Conservation (phyloP, 2,329 filamentous ascomycete species). For the Cercospora sesami region DNA sequence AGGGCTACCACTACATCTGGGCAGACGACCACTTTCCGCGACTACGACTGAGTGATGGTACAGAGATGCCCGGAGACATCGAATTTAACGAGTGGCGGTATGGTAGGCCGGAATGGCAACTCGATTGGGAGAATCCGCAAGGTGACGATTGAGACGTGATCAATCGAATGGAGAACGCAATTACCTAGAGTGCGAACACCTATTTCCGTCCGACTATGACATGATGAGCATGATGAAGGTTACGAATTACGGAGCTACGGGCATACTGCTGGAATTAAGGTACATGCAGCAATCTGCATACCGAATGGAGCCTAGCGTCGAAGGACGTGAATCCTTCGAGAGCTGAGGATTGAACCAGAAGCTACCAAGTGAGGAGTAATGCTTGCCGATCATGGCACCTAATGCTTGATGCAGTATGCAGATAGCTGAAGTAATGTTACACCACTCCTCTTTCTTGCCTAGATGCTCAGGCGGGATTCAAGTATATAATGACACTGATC, state of each 20-base stretch:
- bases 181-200: neutral
- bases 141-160: neutral
- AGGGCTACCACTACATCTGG: constrained; percentile 44
- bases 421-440: neutral
- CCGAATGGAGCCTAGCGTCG: neutral
- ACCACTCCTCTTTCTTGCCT: neutral
- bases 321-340: constrained; percentile 6
- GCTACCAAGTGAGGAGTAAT: neutral
- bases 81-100: constrained; percentile 41
- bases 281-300: constrained; percentile 8
- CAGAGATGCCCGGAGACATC: constrained; percentile 50
- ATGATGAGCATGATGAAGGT: neutral
- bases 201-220: neutral
- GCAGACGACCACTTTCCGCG: constrained; percentile 47
- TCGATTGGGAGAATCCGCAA: constrained; percentile 24
- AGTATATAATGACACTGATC: neutral
- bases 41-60: constrained; percentile 46
- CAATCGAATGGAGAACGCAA: neutral
- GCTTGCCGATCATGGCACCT: neutral
- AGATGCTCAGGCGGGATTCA: neutral
- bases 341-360: neutral
- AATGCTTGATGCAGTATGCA: neutral
- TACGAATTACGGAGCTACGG: neutral
- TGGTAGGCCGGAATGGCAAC: constrained; percentile 36
- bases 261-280: neutral